These are phyloP conservation scores for Lecanoromycetidae sp. DNA, from an alignment of 2,329 filamentous ascomycete species.

Conservation along the genomic window DNA sequence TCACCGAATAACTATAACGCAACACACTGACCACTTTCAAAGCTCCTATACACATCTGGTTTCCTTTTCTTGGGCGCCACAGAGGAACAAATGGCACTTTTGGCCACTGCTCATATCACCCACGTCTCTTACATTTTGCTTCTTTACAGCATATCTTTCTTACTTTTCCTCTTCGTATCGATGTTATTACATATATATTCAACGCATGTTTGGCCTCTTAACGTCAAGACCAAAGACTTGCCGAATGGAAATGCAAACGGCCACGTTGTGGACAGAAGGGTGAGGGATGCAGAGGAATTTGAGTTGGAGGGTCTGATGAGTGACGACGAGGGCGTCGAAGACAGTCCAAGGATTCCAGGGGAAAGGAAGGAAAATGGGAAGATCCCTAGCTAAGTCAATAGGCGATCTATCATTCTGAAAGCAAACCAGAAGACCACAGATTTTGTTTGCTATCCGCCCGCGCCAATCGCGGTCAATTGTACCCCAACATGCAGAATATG, in stretches of 20 bases:
- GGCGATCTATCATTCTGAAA: no score
- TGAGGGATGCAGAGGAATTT: constrained; percentile 80
- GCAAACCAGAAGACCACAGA: no score
- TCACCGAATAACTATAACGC: neutral
- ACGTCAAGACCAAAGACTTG: constrained; percentile 20
- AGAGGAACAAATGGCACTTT: constrained; percentile 82
- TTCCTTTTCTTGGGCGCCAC: constrained; percentile 97
- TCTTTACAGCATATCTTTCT: constrained; percentile 76
- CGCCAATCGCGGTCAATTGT: no score
- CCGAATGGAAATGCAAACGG: constrained; percentile 35
- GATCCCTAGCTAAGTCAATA: no score
- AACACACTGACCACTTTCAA: constrained; percentile 15
- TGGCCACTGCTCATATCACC: constrained; percentile 62
- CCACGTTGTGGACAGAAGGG: constrained; percentile 37
- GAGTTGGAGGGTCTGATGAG: constrained; percentile 84
- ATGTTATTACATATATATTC: constrained; percentile 79
- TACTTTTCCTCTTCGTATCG: constrained; percentile 82
- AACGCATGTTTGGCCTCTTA: constrained; percentile 40
- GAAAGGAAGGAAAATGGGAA: no score
- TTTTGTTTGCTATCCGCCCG: no score
- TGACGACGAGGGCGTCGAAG: constrained; percentile 54
- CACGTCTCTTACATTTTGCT: constrained; percentile 90
- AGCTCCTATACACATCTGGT: constrained; percentile 83
- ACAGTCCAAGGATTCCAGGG: no score
- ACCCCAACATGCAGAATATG: no score